Base-by-base conservation (phyloP, 2,329 filamentous ascomycete species). In the Trichoderma cornu-damae region DNA sequence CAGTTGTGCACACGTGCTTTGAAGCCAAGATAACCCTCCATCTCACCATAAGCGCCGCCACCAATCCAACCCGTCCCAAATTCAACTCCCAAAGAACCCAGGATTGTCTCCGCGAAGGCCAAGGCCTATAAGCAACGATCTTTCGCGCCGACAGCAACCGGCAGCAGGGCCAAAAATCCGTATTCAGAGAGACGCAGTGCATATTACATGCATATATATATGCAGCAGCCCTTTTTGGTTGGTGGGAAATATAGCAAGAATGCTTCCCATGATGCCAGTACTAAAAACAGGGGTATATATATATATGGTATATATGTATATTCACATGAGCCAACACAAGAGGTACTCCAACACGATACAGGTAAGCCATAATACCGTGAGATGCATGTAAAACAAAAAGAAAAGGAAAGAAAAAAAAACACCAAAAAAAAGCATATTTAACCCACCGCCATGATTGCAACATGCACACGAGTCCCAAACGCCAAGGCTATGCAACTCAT, bases 11-110 rank as follows among this genome's bases (percentile, higher is more conserved):
- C n/a, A n/a, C n/a, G n/a, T n/a, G n/a, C n/a, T n/a, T n/a, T n/a
- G n/a, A n/a, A n/a, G n/a, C n/a, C n/a, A n/a, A n/a, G n/a, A n/a
- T n/a, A n/a, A n/a, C n/a, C n/a, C n/a, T n/a, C n/a, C n/a, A n/a
- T n/a, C 35, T 28, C 55, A 46, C n/a, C 32, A 46, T 38, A 22
- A 51, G 22, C n/a, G 32, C 37, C 43, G 9, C 35, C 18, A 9
- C 34, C 18, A 26, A 30, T 6, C 67, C 69, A 24, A 61, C 61
- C 34, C 76, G 79, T 16, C 79, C 79, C 30, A 71, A 66, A 43
- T 81, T 82, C 67, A 78, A 81, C 68, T 77, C 78, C 1, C 73
- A 74, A 53, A 65, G 73, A 57, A 82, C 79, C 2, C 74, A 77
- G 54, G 77, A 82, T 64, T 77, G 79, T 40, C 68, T 82, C 35